Conservation (phyloP, 2,329 filamentous ascomycete species). For the Cercospora sesami region DNA sequence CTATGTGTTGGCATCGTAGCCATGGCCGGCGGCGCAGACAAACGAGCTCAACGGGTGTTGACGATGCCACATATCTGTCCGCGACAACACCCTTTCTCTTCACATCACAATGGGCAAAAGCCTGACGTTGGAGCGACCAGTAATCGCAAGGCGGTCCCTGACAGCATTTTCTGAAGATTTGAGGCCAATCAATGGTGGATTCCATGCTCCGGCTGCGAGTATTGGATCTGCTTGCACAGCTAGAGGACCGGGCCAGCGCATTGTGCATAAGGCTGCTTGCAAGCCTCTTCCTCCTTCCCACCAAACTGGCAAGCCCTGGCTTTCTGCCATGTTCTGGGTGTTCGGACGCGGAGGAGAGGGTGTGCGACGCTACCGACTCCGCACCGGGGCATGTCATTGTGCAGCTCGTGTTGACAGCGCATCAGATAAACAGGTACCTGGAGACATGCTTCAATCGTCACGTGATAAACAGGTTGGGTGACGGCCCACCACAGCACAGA, state of each 20-base stretch:
- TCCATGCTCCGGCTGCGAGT: conserved; percentile 20
- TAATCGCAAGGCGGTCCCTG: conserved; percentile 28
- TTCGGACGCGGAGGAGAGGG: conserved; percentile 6
- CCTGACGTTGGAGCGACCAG: conserved; percentile 27
- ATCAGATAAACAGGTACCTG: conserved; percentile 18
- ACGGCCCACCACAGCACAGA: neutral
- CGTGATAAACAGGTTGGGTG: conserved; percentile 15
- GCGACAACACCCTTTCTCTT: neutral
- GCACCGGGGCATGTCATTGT: conserved; percentile 21
- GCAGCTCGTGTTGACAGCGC: conserved; percentile 25
- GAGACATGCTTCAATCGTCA: conserved; percentile 24
- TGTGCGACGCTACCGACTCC: conserved; percentile 17
- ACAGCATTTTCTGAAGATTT: conserved; percentile 15
- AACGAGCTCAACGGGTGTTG: conserved; percentile 4
- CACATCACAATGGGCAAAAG: neutral
- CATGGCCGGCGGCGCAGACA: conserved; percentile 14
- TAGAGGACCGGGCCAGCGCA: conserved; percentile 30
- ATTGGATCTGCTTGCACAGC: conserved; percentile 23
- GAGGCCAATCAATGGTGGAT: conserved; percentile 26
- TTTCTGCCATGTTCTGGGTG: conserved; percentile 6
- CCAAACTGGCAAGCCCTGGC: conserved; percentile 17
- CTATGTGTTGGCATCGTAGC: conserved; percentile 22
- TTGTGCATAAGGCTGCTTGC: conserved; percentile 27
- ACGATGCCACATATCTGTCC: neutral
- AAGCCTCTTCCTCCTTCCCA: conserved; percentile 15